Evolutionary conservation across 2,329 filamentous ascomycete species (phyloP).

Genomic region (Fusarium sp.): DNA sequence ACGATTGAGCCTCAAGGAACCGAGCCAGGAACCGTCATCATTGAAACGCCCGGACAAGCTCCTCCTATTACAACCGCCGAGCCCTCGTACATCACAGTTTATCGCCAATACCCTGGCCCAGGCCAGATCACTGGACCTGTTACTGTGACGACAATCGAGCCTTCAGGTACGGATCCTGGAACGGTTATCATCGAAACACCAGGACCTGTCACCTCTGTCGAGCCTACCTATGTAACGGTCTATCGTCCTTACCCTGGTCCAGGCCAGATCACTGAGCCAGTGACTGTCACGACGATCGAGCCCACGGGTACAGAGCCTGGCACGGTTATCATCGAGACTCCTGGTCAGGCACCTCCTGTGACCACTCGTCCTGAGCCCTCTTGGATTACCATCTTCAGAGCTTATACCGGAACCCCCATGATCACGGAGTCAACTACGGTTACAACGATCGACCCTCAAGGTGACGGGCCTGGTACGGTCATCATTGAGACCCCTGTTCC

Average conservation of each 20-base stretch:
- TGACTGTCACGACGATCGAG: conserved; percentile 15
- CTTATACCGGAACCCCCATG: neutral
- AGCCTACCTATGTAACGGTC: conserved; percentile 17
- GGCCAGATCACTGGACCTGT: neutral
- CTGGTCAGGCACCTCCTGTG: neutral
- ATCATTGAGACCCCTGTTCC: neutral
- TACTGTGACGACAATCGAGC: neutral
- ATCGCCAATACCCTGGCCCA: neutral
- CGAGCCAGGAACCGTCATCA: conserved; percentile 20
- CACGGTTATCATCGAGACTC: conserved; percentile 32
- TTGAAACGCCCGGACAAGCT: neutral
- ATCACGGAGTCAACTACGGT: neutral
- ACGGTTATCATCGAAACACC: conserved; percentile 19
- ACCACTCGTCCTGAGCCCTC: neutral
- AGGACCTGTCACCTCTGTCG: neutral
- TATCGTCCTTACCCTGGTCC: conserved; percentile 6
- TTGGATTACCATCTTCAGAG: neutral
- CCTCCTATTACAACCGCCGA: neutral
- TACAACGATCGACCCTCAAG: neutral
- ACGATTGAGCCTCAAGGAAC: conserved; percentile 2
- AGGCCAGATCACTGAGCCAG: neutral
- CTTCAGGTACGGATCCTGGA: neutral
- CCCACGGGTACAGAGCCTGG: conserved; percentile 26
- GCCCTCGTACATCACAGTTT: neutral
- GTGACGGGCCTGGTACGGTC: neutral